phyloP scores from a whole-genome alignment of 441 rosid genomes.

The Populus hybrid region DNA sequence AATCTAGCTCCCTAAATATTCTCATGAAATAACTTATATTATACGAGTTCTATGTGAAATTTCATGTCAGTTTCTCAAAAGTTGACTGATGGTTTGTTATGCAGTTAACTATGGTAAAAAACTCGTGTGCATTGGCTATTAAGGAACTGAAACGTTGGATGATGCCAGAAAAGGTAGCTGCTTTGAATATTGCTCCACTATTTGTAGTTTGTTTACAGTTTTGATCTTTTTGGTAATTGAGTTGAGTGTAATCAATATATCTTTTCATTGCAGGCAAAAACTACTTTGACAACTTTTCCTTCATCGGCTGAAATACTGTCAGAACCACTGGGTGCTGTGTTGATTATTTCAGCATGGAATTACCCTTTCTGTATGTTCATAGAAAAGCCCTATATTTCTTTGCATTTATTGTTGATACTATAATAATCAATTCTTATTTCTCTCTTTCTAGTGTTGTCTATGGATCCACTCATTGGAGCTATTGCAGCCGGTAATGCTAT shows the following conservation, averaged over 20 bases:
- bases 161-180: conserved; percentile 51
- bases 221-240: background rate
- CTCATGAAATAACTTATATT: background rate
- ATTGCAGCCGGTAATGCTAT: conserved; percentile 75
- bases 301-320: conserved; percentile 72
- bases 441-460: conserved; percentile 51
- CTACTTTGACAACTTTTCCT: conserved; percentile 58
- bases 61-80: background rate
- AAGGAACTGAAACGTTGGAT: conserved; percentile 67
- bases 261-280: conserved; percentile 48
- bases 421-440: conserved; percentile 7
- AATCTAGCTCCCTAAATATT: background rate
- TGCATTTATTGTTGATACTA: background rate
- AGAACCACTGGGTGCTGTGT: conserved; percentile 72
- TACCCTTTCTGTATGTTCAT: conserved; percentile 54
- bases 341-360: conserved; percentile 79
- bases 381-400: background rate
- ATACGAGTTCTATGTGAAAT: background rate
- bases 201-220: background rate
- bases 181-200: background rate
- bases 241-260: conserved; percentile 8
- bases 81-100: conserved; percentile 19
- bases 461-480: conserved; percentile 77
- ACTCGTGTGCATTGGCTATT: conserved; percentile 42
- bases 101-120: conserved; percentile 55